Base-by-base conservation (phyloP, 208 protist genomes). In the Trypanosoma boissoni region DNA sequence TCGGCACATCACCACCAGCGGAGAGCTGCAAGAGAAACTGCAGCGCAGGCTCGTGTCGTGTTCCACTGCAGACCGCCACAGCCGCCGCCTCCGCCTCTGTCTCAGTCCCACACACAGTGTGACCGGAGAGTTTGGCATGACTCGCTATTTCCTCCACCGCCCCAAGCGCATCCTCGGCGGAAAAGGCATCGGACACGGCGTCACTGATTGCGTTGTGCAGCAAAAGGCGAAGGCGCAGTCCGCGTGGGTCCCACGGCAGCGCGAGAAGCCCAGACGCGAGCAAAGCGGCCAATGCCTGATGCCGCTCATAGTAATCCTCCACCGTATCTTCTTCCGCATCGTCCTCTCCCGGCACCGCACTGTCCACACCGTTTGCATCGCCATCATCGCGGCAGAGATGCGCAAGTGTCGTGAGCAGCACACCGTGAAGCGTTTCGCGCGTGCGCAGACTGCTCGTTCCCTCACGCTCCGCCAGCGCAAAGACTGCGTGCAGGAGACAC, bases 361-460 rank as follows among this genome's bases (percentile, higher is more conserved):
- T 45, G 23, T 27, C 9, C n/a, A 8, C 21, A 4, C 41, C 52
- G 31, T 24, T 45, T 20, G 20, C 21, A n/a, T 58, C n/a, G 24
- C 9, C 21, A 4, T n/a, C 16, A 39, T 46, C 18, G 48, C 36
- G 14, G 18, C 64, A 71, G 7, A 71, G 34, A 10, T 29, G 32
- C 16, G 57, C 43, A 27, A 71, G 27, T 18, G 53, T 59, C 27
- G 64, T 54, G 9, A 71, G 20, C 3, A 71, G 42, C 14, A 32
- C 58, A 1, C 53, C 23, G 6, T 20, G 32, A n/a, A 71, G 31
- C 8, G 49, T 37, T 26, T 43, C 41, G 39, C 51, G 39, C 3
- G 56, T 42, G n/a, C 49, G 24, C 31, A 71, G 31, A 46, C 50
- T 71, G 1, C 56, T 71, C 28, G 56, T 71, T 34, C 56, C 64